A percentile compares a stretch with the other conserved stretches of the same genome.
These are phyloP conservation scores for Patellifolia procumbens DNA, from an alignment of 179 eudicot species.

Conservation along the genomic window DNA sequence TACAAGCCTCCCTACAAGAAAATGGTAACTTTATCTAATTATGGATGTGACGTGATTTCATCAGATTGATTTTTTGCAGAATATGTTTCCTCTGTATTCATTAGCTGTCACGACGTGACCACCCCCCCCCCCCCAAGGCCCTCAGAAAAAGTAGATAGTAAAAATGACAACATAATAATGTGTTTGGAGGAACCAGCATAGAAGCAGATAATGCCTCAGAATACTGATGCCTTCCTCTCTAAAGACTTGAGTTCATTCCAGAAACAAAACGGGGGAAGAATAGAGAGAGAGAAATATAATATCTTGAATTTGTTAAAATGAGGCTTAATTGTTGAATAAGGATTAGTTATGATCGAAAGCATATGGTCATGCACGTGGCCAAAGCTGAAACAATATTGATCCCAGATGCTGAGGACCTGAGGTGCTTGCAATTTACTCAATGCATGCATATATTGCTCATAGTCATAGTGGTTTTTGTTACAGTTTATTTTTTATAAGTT, in stretches of 20 bases:
- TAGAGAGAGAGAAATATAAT: not conserved
- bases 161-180: not conserved
- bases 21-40: constrained; percentile 58
- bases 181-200: not conserved
- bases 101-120: not conserved
- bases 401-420: too few relatives aligned
- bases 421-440: too few relatives aligned
- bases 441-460: too few relatives aligned
- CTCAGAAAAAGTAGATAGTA: not conserved
- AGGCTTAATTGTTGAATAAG: not conserved
- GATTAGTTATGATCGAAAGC: not conserved
- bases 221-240: not conserved
- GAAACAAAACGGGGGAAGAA: too few relatives aligned
- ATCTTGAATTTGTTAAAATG: not conserved
- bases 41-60: not conserved
- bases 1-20: constrained; percentile 63
- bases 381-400: too few relatives aligned
- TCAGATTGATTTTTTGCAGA: not conserved
- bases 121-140: not conserved
- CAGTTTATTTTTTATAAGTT: too few relatives aligned
- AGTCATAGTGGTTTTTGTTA: too few relatives aligned
- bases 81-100: not conserved
- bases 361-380: too few relatives aligned
- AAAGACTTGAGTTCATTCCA: not conserved
- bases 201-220: not conserved